These are phyloP conservation scores for Amesomyces nigricolor DNA, from an alignment of 2,329 filamentous ascomycete species.

Conservation along the genomic window DNA sequence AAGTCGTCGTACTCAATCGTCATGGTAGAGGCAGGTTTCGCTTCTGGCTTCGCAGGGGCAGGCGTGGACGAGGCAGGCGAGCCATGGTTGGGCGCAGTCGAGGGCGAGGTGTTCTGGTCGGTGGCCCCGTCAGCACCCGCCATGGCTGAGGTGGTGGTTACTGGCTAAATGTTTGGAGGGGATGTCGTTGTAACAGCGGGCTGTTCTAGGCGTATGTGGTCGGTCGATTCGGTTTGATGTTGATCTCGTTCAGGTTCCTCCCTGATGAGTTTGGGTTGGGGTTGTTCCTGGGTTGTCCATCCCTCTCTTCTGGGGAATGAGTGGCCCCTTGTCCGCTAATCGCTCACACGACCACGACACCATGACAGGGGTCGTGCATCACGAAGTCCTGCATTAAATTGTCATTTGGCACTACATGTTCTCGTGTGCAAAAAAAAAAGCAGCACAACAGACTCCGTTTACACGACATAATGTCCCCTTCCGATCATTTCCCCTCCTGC, in stretches of 20 bases:
- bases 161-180: not conserved
- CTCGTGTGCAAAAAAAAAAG: too few relatives aligned
- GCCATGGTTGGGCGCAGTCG: constrained; percentile 10
- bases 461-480: not conserved
- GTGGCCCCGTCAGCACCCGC: constrained; percentile 20
- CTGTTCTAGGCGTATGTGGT: not conserved
- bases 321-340: not conserved
- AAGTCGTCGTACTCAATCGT: constrained; percentile 60
- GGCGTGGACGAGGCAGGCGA: not conserved
- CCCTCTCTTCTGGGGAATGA: not conserved
- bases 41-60: constrained; percentile 1
- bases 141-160: constrained; percentile 14
- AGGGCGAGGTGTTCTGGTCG: constrained; percentile 13
- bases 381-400: not conserved
- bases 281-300: too few relatives aligned
- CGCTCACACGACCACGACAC: not conserved
- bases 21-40: not conserved
- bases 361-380: not conserved
- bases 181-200: constrained; percentile 3
- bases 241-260: not conserved
- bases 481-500: not conserved
- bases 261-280: not conserved
- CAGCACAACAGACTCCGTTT: not conserved
- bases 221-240: not conserved
- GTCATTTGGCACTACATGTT: not conserved